phyloP scores from a whole-genome alignment of 345 rosid species.

The Kernera saxatilis region DNA sequence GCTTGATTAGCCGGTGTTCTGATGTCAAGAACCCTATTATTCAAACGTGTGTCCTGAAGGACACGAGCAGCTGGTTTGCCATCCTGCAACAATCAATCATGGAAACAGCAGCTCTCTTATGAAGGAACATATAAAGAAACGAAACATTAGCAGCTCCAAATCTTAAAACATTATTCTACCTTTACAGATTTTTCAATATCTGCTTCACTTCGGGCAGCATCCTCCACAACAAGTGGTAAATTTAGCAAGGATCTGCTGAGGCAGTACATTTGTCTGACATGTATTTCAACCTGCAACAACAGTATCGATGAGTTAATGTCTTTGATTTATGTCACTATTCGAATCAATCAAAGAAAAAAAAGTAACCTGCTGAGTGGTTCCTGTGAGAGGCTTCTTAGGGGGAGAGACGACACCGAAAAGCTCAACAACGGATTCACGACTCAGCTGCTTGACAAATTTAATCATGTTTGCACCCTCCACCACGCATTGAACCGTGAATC shows the following conservation, averaged over 20 bases:
- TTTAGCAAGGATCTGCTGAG: conserved; percentile 43
- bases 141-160: background rate
- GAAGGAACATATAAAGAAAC: background rate
- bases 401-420: conserved; percentile 39
- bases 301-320: no score
- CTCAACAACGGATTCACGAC: conserved; percentile 54
- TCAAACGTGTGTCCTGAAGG: conserved; percentile 61
- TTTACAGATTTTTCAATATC: no score
- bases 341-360: no score
- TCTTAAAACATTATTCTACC: conserved; percentile 23
- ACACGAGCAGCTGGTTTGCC: conserved; percentile 56
- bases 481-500: conserved; percentile 62
- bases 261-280: conserved; percentile 48
- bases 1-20: conserved; percentile 69
- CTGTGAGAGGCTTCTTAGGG: conserved; percentile 44
- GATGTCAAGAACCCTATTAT: conserved; percentile 54
- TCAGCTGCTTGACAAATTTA: conserved; percentile 39
- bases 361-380: conserved; percentile 54
- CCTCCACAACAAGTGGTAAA: conserved; percentile 30
- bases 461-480: conserved; percentile 49
- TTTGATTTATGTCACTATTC: no score
- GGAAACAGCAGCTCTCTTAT: no score
- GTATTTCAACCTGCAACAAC: conserved; percentile 51
- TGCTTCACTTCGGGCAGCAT: conserved; percentile 9
- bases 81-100: conserved; percentile 33